Evolutionary conservation across 768 basidiomycete genomes (phyloP), one percentile per base, ranked within the genome.

Genomic region (Auricularia cornea): DNA sequence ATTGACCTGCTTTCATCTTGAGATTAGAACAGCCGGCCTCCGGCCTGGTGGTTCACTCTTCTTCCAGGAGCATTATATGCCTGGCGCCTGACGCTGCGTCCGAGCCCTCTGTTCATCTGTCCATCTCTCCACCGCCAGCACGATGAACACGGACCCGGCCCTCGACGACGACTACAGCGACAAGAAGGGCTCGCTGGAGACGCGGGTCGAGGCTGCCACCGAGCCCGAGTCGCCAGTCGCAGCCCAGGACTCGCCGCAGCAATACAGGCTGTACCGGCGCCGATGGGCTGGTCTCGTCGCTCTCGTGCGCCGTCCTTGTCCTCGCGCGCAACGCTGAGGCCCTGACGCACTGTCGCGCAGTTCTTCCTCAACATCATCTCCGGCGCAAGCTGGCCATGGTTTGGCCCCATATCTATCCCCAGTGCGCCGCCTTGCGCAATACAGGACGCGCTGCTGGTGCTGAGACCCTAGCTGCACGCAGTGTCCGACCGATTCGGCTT

Each of bases 341-440:
- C 6, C 44, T 48, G 20, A 48, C 23, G 26, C 54, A 20, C 26
- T 23, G n/a, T 35, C 51, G 41, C 54, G 35, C 29, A 62, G 64
- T 52, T 87, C 11, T 32, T 87, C 32, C 74, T 92, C 33, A 88
- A 85, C 61, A 71, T 87, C 44, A 79, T 85, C 12, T 76, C 80
- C 2, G 89, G 83, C 5, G 84, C 89, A 86, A 75, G 81, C 6
- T 85, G 84, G 83, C 81, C 88, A 3, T 94, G 90, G 90, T 94
- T 93, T 68, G 90, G 91, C 3, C 89, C 92, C 3, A 92, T 94
- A 61, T 78, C 91, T 0, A 85, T 84, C 48, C 72, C 85, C 68
- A 78, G 90, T 91, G 59, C 51, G 78, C 65, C 14, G 5, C 33
- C 26, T 18, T 65, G 30, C 6, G 11, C 62, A n/a, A 33, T 38